A percentile compares a stretch with the other conserved stretches of the same genome.
Evolutionary conservation across 495 filamentous ascomycete species (phyloP).

Genomic region (Trichocladium antarcticum): DNA sequence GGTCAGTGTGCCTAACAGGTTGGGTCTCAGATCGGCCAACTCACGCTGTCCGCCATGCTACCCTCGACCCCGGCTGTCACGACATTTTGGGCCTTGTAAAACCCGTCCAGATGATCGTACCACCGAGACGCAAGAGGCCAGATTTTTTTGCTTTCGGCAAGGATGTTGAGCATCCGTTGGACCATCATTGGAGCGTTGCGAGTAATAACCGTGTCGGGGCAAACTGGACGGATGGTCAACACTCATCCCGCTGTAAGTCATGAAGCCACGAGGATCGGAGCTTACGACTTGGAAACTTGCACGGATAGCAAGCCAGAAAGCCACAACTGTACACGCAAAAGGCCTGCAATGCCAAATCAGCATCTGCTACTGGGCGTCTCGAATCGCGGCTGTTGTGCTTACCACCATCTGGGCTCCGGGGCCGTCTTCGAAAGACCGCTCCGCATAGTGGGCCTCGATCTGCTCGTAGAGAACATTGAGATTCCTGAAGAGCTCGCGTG

Average conservation of each 20-base stretch:
- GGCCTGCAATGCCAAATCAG: slow-evolving; percentile 18
- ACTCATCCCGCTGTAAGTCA: not conserved
- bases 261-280: not conserved
- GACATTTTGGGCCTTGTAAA: slow-evolving; percentile 28
- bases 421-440: slow-evolving; percentile 31
- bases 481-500: slow-evolving; percentile 38
- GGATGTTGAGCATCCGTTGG: slow-evolving; percentile 28
- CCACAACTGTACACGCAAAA: slow-evolving; percentile 44
- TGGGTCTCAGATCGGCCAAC: not conserved
- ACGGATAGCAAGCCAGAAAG: slow-evolving; percentile 37
- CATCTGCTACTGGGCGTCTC: not conserved
- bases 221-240: slow-evolving; percentile 20
- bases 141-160: slow-evolving; percentile 32
- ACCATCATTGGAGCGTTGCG: slow-evolving; percentile 32
- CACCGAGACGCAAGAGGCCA: slow-evolving; percentile 39
- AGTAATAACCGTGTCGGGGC: slow-evolving; percentile 25
- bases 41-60: slow-evolving; percentile 40
- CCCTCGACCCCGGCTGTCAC: slow-evolving; percentile 26
- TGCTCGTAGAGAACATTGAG: slow-evolving; percentile 36
- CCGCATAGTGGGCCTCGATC: slow-evolving; percentile 36
- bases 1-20: not conserved
- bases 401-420: slow-evolving; percentile 43
- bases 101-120: slow-evolving; percentile 35
- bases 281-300: slow-evolving; percentile 37
- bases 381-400: slow-evolving; percentile 8